These are phyloP conservation scores for Aureobasidium sp. DNA, from an alignment of 2,329 filamentous ascomycete genomes.

Conservation along the genomic window DNA sequence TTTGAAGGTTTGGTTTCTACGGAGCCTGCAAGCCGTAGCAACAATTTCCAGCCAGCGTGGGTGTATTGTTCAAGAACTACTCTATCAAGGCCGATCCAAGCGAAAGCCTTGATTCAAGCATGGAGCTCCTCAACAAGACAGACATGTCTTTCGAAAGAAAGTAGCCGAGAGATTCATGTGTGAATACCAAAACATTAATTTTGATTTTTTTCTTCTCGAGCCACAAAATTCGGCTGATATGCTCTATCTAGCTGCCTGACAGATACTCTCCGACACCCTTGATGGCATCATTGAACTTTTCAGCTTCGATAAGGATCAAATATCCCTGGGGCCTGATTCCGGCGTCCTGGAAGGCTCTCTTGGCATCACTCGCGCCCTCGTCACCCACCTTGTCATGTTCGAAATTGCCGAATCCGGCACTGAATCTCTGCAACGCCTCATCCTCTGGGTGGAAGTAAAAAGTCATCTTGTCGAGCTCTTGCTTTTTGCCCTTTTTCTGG, in stretches of 20 bases:
- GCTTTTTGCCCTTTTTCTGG: conserved; percentile 56
- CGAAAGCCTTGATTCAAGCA: too few species aligned
- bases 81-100: too few species aligned
- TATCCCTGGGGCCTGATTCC: conserved; percentile 79
- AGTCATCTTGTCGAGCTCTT: conserved; percentile 45
- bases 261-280: conserved; percentile 71
- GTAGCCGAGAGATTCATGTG: too few species aligned
- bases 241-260: neutral
- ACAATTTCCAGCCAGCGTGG: too few species aligned
- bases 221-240: too few species aligned
- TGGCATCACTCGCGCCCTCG: conserved; percentile 79
- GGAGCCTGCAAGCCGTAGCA: too few species aligned
- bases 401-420: conserved; percentile 62
- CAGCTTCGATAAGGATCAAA: conserved; percentile 77
- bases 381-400: conserved; percentile 71
- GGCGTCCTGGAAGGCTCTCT: conserved; percentile 88
- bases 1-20: too few species aligned
- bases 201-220: neutral
- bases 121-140: too few species aligned
- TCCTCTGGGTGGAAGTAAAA: conserved; percentile 98
- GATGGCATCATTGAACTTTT: conserved; percentile 67
- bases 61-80: too few species aligned
- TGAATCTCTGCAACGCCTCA: conserved; percentile 74
- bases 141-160: too few species aligned
- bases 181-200: too few species aligned